These are phyloP conservation scores for Botrytis tulipae DNA, from an alignment of 2,329 filamentous ascomycete species.

Conservation along the genomic window DNA sequence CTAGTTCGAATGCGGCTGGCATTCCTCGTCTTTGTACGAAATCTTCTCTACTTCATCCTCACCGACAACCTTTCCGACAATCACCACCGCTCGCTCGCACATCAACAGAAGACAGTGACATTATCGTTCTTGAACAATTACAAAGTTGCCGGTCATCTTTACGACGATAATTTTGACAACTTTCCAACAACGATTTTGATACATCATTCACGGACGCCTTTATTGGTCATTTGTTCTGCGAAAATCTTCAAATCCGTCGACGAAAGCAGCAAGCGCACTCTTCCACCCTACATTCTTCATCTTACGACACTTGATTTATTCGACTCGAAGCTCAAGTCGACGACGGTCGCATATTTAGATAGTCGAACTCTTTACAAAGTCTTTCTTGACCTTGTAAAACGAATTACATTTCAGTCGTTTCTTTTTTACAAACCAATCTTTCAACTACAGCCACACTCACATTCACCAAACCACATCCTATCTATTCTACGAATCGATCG, in stretches of 20 bases:
- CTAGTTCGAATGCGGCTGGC: neutral
- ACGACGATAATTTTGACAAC: constrained; percentile 38
- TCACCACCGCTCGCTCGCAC: constrained; percentile 27
- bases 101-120: constrained; percentile 36
- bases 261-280: constrained; percentile 32
- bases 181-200: constrained; percentile 39
- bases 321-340: neutral
- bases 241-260: constrained; percentile 40
- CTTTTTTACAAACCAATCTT: neutral
- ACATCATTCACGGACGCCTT: constrained; percentile 54
- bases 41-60: constrained; percentile 25
- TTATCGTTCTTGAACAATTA: constrained; percentile 36
- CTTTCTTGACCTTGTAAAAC: constrained; percentile 8
- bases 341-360: neutral
- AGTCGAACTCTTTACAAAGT: neutral
- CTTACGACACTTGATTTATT: neutral
- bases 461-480: neutral
- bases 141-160: constrained; percentile 42
- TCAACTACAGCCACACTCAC: neutral
- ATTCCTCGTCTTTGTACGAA: constrained; percentile 22
- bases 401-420: neutral
- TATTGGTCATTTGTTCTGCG: constrained; percentile 49
- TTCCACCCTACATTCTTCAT: neutral
- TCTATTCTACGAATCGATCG: neutral
- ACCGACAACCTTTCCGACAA: constrained; percentile 20